Percentiles rank a stretch among this genome's conserved stretches.
phyloP scores from a whole-genome alignment of 2,329 filamentous ascomycete genomes.

The Penicillium sp. region DNA sequence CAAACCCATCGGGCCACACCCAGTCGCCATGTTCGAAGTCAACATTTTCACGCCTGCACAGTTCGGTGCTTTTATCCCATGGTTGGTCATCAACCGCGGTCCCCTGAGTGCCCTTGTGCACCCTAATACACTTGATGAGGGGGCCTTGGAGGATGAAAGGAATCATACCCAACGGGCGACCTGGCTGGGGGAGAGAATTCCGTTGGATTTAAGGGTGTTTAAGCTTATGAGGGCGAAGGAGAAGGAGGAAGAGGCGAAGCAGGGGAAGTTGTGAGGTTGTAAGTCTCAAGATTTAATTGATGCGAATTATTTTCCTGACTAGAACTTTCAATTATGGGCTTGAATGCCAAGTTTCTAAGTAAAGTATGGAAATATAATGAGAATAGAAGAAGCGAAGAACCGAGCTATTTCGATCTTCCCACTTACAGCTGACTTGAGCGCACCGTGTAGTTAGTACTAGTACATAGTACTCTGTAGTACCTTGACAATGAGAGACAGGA shows the following conservation, averaged over 20 bases:
- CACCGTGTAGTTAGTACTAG: not conserved
- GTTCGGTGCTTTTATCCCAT: constrained; percentile 86
- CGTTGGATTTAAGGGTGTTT: constrained; percentile 47
- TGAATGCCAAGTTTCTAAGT: no score
- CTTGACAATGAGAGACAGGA: no score
- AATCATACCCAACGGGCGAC: constrained; percentile 51
- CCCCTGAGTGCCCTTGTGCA: constrained; percentile 80
- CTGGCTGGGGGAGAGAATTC: constrained; percentile 52
- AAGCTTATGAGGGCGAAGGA: constrained; percentile 33
- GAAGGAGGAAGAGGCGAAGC: constrained; percentile 20
- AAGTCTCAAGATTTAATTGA: not conserved
- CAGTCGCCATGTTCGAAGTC: constrained; percentile 88
- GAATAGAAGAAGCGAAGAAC: not conserved
- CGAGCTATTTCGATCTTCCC: not conserved
- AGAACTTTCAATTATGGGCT: no score
- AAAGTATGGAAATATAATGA: no score
- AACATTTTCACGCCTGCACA: constrained; percentile 84
- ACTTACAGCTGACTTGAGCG: not conserved
- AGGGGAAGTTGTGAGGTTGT: constrained; percentile 11
- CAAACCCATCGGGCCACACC: constrained; percentile 77
- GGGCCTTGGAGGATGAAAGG: constrained; percentile 52
- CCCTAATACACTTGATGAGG: constrained; percentile 67
- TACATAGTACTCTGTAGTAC: no score
- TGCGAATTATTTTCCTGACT: no score
- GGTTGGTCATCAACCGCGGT: constrained; percentile 81